Evolutionary conservation across 495 filamentous ascomycete species (phyloP).

Genomic region (Cenococcum geophilum): DNA sequence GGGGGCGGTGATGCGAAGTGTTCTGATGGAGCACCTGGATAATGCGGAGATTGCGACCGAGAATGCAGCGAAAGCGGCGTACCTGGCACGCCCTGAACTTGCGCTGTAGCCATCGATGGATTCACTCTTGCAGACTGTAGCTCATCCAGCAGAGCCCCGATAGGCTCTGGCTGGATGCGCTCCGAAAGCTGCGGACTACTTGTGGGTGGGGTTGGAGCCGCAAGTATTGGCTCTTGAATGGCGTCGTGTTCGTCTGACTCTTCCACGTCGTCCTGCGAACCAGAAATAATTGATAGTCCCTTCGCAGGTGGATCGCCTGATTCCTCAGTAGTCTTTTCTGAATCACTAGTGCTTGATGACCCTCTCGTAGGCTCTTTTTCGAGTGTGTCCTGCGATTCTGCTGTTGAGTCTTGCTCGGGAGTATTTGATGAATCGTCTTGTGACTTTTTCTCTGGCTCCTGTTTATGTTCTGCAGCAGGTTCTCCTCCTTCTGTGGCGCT

Average conservation of each 20-base stretch:
- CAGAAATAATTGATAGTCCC: neutral
- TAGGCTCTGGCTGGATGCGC: constrained; percentile 2
- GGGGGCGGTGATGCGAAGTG: constrained; percentile 25
- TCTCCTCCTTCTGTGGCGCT: no score
- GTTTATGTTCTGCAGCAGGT: no score
- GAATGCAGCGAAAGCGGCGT: neutral
- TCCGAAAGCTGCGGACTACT: neutral
- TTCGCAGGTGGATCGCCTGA: neutral
- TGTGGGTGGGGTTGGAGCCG: neutral
- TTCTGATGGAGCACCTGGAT: constrained; percentile 22
- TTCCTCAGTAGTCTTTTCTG: neutral
- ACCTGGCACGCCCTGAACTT: neutral
- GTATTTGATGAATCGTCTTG: no score
- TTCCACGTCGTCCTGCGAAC: neutral
- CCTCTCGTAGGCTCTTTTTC: no score
- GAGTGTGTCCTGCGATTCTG: no score
- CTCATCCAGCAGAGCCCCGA: neutral
- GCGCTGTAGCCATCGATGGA: no score
- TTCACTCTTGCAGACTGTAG: neutral
- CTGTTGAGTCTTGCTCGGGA: no score
- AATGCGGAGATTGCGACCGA: constrained; percentile 12
- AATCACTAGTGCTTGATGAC: no score
- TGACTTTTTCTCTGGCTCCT: no score
- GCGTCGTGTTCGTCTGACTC: neutral
- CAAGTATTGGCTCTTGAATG: neutral